phyloP scores from a whole-genome alignment of 1,284 basidiomycete species.

The Sporisorium exsertum region DNA sequence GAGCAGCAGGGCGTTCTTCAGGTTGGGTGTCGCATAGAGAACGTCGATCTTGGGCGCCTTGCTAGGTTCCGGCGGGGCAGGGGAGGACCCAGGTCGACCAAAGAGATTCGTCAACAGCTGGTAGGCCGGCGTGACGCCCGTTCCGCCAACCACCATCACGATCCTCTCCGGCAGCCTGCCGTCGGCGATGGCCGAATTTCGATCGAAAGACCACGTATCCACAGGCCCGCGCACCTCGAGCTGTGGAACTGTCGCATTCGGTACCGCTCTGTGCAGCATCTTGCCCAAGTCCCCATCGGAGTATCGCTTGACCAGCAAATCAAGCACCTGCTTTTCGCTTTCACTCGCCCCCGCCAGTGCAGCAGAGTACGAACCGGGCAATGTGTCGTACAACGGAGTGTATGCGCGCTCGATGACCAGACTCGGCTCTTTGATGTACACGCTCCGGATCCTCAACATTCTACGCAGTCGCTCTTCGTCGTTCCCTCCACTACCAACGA shows the following conservation, averaged over 20 bases:
- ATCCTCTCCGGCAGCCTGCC: slow-evolving; percentile 23
- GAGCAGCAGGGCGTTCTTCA: slow-evolving; percentile 34
- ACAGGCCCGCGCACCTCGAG: slow-evolving; percentile 53
- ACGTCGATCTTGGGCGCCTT: slow-evolving; percentile 33
- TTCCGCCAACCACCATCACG: slow-evolving; percentile 53
- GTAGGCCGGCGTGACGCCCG: slow-evolving; percentile 55
- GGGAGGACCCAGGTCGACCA: slow-evolving; percentile 8
- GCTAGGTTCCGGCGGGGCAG: too few relatives aligned
- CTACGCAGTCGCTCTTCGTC: slow-evolving; percentile 3
- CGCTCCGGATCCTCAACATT: slow-evolving; percentile 30
- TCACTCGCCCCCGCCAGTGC: not conserved
- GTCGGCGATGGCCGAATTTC: slow-evolving; percentile 7
- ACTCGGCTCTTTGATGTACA: slow-evolving; percentile 54
- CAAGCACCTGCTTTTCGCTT: slow-evolving; percentile 15
- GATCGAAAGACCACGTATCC: slow-evolving; percentile 46
- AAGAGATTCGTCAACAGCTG: slow-evolving; percentile 51
- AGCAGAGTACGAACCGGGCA: slow-evolving; percentile 21
- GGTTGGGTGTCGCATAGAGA: slow-evolving; percentile 34
- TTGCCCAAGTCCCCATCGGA: slow-evolving; percentile 52
- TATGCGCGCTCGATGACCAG: slow-evolving; percentile 59
- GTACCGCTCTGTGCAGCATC: slow-evolving; percentile 38
- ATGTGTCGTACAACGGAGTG: slow-evolving; percentile 52
- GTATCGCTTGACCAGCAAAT: slow-evolving; percentile 54
- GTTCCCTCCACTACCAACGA: not conserved
- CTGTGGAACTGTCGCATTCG: slow-evolving; percentile 17